phyloP scores from a whole-genome alignment of 352 stramenopile genomes.

The Globisporangium abappressorium region DNA sequence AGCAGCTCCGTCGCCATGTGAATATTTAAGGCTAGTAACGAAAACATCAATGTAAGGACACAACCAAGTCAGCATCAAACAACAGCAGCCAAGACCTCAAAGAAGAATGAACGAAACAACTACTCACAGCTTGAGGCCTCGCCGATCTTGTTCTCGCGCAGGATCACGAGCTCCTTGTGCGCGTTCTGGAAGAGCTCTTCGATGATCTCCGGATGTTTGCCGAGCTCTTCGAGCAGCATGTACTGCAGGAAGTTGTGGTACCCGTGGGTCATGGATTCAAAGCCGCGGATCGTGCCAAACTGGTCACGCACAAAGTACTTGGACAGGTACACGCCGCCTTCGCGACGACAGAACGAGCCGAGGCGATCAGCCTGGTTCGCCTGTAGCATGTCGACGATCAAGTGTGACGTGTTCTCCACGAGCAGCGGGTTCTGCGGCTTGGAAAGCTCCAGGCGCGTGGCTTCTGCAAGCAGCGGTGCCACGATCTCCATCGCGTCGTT shows the following conservation, averaged over 20 bases:
- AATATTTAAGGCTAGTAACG: conserved; percentile 47
- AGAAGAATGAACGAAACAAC: neutral
- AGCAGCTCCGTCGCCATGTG: conserved; percentile 74
- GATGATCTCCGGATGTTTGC: conserved; percentile 68
- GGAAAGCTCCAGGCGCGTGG: conserved; percentile 39
- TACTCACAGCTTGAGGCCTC: conserved; percentile 57
- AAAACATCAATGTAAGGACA: neutral
- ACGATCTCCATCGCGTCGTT: conserved; percentile 88
- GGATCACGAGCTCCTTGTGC: conserved; percentile 54
- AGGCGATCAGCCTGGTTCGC: conserved; percentile 84
- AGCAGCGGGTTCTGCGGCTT: conserved; percentile 42
- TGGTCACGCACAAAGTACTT: conserved; percentile 90
- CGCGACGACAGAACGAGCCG: conserved; percentile 75
- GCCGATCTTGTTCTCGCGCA: conserved; percentile 36
- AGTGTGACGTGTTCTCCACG: conserved; percentile 73
- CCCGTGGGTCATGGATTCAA: conserved; percentile 86
- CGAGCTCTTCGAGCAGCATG: conserved; percentile 83
- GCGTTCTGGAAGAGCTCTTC: conserved; percentile 70
- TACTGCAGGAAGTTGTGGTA: conserved; percentile 90
- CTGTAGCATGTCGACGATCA: conserved; percentile 86
- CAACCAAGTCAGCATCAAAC: neutral
- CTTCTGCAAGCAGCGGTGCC: conserved; percentile 51
- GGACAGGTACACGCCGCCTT: conserved; percentile 78
- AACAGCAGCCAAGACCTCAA: neutral
- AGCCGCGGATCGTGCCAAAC: conserved; percentile 86